Percentiles rank a stretch among this genome's conserved stretches.
Conservation (phyloP, 805 yeast species). For the Ascoidea asiatica region DNA sequence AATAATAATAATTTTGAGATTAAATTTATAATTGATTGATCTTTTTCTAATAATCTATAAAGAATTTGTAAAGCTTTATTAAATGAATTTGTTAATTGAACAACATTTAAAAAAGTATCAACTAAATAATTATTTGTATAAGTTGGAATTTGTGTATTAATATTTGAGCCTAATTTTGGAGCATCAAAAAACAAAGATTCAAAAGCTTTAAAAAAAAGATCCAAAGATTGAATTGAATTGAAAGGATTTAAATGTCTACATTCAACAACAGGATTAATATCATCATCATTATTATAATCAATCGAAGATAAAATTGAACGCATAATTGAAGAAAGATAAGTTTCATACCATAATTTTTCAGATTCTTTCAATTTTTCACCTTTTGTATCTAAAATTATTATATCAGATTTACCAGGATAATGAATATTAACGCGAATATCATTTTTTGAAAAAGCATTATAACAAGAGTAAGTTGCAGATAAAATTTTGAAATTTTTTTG, state of each 20-base stretch:
- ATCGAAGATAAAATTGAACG: slow-evolving; percentile 45
- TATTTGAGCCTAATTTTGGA: slow-evolving; percentile 47
- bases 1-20: slow-evolving; percentile 38
- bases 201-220: slow-evolving; percentile 47
- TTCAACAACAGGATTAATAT: slow-evolving; percentile 59
- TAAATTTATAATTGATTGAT: slow-evolving; percentile 44
- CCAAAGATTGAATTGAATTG: slow-evolving; percentile 29
- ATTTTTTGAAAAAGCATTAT: slow-evolving; percentile 44
- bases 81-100: slow-evolving; percentile 52
- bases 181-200: slow-evolving; percentile 57
- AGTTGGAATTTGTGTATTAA: slow-evolving; percentile 60
- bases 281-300: slow-evolving; percentile 65
- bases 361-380: slow-evolving; percentile 42
- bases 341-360: slow-evolving; percentile 41
- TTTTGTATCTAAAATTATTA: slow-evolving; percentile 30
- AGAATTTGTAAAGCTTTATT: slow-evolving; percentile 49
- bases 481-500: slow-evolving; percentile 55
- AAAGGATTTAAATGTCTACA: slow-evolving; percentile 77
- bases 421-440: slow-evolving; percentile 65
- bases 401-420: slow-evolving; percentile 62
- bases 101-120: slow-evolving; percentile 54
- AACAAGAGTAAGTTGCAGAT: slow-evolving; percentile 56
- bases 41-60: slow-evolving; percentile 32
- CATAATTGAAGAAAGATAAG: slow-evolving; percentile 46
- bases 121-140: slow-evolving; percentile 53